These are phyloP conservation scores for Lumnitzera littorea DNA, from an alignment of 345 rosid genomes.

Conservation along the genomic window DNA sequence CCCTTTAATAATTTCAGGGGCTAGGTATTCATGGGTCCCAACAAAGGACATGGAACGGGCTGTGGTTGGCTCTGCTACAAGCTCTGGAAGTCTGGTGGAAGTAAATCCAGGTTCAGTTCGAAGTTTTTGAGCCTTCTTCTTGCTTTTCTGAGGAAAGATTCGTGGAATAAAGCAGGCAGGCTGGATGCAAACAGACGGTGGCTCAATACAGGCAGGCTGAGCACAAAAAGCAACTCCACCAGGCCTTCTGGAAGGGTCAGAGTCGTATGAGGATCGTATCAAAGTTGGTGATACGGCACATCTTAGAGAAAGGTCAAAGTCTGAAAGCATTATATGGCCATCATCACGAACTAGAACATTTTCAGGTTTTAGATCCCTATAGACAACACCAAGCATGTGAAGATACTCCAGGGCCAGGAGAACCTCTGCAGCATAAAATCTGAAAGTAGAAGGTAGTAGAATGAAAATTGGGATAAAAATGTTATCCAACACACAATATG, in stretches of 20 bases:
- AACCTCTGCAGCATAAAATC: slow-evolving; percentile 96
- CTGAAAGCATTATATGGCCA: slow-evolving; percentile 98
- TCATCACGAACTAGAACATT: slow-evolving; percentile 98
- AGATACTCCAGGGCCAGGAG: slow-evolving; percentile 94
- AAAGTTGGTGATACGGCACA: slow-evolving; percentile 91
- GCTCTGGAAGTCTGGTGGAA: slow-evolving; percentile 62
- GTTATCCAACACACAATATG: not conserved
- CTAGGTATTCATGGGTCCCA: slow-evolving; percentile 96
- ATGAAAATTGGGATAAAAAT: not conserved
- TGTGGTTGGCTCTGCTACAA: slow-evolving; percentile 90
- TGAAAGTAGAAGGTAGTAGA: slow-evolving; percentile 20
- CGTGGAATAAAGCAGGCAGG: slow-evolving; percentile 87
- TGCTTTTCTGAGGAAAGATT: slow-evolving; percentile 66
- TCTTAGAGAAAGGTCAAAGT: slow-evolving; percentile 89
- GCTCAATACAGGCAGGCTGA: slow-evolving; percentile 91
- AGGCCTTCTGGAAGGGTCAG: slow-evolving; percentile 62
- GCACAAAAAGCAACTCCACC: slow-evolving; percentile 67
- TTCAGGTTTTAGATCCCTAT: slow-evolving; percentile 96
- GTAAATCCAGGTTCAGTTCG: slow-evolving; percentile 44
- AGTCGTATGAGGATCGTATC: slow-evolving; percentile 50
- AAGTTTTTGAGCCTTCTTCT: slow-evolving; percentile 60
- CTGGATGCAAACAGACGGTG: slow-evolving; percentile 75
- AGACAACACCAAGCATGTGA: slow-evolving; percentile 97
- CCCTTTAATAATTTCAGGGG: slow-evolving; percentile 93
- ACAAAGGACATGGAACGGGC: slow-evolving; percentile 98